These are phyloP conservation scores for Hansenula sp. DNA, from an alignment of 1,139 yeast genomes.

Conservation along the genomic window DNA sequence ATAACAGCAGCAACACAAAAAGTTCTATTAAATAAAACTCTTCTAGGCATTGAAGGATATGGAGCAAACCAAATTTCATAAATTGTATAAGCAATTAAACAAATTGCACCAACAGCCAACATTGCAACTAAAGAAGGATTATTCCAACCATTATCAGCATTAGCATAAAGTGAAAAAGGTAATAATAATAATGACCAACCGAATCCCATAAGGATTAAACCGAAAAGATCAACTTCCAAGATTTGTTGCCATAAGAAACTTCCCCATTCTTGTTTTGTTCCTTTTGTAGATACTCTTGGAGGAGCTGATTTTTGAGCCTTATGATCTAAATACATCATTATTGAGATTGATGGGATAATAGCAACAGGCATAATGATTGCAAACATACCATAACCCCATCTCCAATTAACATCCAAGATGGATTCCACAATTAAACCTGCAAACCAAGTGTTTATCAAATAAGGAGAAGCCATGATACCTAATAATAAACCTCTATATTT, in stretches of 20 bases:
- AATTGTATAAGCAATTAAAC: constrained; percentile 24
- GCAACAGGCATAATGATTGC: constrained; percentile 32
- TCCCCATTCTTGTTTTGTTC: constrained; percentile 3
- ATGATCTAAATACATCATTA: constrained; percentile 27
- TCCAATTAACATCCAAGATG: constrained; percentile 30
- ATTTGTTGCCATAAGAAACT: constrained; percentile 8
- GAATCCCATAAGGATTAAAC: constrained; percentile 30
- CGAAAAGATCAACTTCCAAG: constrained; percentile 32
- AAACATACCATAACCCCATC: constrained; percentile 40
- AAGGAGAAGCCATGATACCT: constrained; percentile 28
- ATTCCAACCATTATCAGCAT: constrained; percentile 28
- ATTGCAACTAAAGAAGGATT: constrained; percentile 36
- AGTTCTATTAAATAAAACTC: constrained; percentile 30
- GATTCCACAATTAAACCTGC: constrained; percentile 30
- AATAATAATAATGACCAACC: constrained; percentile 32
- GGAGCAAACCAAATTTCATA: constrained; percentile 29
- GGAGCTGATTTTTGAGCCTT: constrained; percentile 21
- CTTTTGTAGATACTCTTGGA: too few species aligned
- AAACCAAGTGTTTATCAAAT: constrained; percentile 30
- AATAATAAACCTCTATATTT: constrained; percentile 30
- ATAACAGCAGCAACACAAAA: constrained; percentile 27
- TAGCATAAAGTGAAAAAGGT: constrained; percentile 30
- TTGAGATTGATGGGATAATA: constrained; percentile 26
- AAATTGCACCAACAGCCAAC: constrained; percentile 31
- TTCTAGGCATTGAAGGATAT: constrained; percentile 32